These are phyloP conservation scores for Phlyctochytrium planicorne DNA, from an alignment of 192 early-diverging fungal genomes.

Conservation along the genomic window DNA sequence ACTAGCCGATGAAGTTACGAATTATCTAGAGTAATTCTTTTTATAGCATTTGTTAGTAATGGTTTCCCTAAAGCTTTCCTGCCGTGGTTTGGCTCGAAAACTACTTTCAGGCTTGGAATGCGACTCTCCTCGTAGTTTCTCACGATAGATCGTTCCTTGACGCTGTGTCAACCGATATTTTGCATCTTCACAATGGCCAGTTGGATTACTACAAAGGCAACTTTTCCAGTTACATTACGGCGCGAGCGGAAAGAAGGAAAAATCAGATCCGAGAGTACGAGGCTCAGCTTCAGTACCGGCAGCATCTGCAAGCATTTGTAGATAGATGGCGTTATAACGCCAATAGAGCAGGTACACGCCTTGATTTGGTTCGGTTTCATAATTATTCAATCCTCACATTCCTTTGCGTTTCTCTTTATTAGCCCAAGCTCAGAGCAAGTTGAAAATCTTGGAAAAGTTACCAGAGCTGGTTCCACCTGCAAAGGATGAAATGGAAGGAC, in stretches of 20 bases:
- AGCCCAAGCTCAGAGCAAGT: slow-evolving; percentile 95
- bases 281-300: slow-evolving; percentile 88
- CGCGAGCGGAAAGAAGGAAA: slow-evolving; percentile 87
- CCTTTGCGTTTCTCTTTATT: slow-evolving; percentile 11
- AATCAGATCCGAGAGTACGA: slow-evolving; percentile 94
- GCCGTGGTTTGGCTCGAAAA: slow-evolving; percentile 98
- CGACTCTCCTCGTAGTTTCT: slow-evolving; percentile 92
- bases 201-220: slow-evolving; percentile 96
- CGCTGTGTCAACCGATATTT: slow-evolving; percentile 94
- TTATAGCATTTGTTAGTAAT: neutral
- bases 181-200: slow-evolving; percentile 90
- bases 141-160: slow-evolving; percentile 99
- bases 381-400: neutral
- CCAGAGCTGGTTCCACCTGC: slow-evolving; percentile 84
- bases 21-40: slow-evolving; percentile 49
- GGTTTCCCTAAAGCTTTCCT: slow-evolving; percentile 59
- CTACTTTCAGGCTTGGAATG: slow-evolving; percentile 88
- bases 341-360: slow-evolving; percentile 63
- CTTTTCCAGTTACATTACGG: slow-evolving; percentile 86
- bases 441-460: slow-evolving; percentile 97
- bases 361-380: neutral
- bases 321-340: slow-evolving; percentile 99
- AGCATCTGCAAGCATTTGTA: slow-evolving; percentile 97
- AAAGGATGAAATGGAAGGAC: slow-evolving; percentile 61
- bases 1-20: slow-evolving; percentile 79